These are phyloP conservation scores for Postia placenta DNA, from an alignment of 768 basidiomycete species.

Conservation along the genomic window DNA sequence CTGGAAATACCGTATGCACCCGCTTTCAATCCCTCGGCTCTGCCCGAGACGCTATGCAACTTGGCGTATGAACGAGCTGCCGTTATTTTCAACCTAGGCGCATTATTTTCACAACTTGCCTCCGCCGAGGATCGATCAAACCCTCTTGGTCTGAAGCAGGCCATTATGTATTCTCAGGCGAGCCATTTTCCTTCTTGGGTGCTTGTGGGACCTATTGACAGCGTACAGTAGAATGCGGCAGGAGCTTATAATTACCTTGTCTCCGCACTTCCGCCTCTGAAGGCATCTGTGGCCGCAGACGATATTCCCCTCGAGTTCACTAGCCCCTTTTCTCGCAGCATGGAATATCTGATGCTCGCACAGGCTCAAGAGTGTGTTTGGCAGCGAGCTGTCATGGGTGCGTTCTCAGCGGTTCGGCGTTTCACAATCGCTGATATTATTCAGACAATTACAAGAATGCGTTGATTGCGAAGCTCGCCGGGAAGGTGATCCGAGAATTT, in stretches of 20 bases:
- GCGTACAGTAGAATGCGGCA: conserved; percentile 50
- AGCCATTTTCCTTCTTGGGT: conserved; percentile 2
- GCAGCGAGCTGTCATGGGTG: conserved; percentile 86
- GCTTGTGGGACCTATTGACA: background rate
- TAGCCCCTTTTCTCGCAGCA: conserved; percentile 46
- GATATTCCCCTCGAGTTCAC: conserved; percentile 65
- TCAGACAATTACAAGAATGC: conserved; percentile 73
- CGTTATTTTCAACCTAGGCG: conserved; percentile 80
- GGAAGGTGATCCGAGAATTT: conserved; percentile 39
- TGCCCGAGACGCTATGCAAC: conserved; percentile 62
- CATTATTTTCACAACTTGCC: conserved; percentile 80
- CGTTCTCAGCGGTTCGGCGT: conserved; percentile 3
- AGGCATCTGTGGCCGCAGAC: conserved; percentile 38
- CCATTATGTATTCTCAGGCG: conserved; percentile 67
- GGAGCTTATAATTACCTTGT: conserved; percentile 63
- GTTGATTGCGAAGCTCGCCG: conserved; percentile 77
- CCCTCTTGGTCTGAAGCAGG: conserved; percentile 80
- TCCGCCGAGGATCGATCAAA: conserved; percentile 61
- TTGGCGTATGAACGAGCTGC: conserved; percentile 78
- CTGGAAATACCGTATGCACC: conserved; percentile 71
- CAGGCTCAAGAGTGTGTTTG: conserved; percentile 97
- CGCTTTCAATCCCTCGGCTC: conserved; percentile 50
- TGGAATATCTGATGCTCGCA: conserved; percentile 80
- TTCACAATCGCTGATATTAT: background rate
- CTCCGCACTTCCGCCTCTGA: conserved; percentile 47